Evolutionary conservation across 495 filamentous ascomycete genomes (phyloP), one percentile per base, ranked within the genome.

Genomic region (Penicillium antarcticum): DNA sequence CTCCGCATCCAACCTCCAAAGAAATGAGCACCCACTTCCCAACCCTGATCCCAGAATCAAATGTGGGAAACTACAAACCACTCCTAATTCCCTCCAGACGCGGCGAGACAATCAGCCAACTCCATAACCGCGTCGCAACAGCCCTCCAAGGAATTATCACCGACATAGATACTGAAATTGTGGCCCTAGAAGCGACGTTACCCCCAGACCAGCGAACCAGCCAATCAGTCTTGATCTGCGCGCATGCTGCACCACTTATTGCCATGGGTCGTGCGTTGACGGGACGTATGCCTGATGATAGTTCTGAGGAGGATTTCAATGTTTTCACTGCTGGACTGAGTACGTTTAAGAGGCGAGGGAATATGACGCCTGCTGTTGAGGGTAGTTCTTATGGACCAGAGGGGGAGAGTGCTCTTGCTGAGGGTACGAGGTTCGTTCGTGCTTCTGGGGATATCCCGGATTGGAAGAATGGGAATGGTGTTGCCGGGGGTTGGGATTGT

Each of bases 161-260:
- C 43, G 71, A 81, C 33, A 79, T 87, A 26, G 94, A 98, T 61
- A 55, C 62, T 4, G 77, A 86, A 42, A 71, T 80, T 26, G 44
- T 62, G 2, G 62, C 48, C 0, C 13, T 67, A 1, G 72, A 75
- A 43, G 58, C 65, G 4, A 19, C 52, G 7, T 37, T 60, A 1
- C 42, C 65, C 9, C 35, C 44, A 1, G 57, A 63, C 5, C 48
- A 57, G 37, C 55, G 60, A 4, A 66, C 65, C 1, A 70, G 66
- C 42, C 86, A 82, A 42, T 74, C 89, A 0, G 73, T 97, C 13
- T 55, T 96, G 18, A 79, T 98, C 12, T 95, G 88, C 66, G 85
- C 89, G n/a, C 94, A 98, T 73, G 94, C 92, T 0, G 94, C 94
- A 17, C 79, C 83, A 12, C 75, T 96, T 58, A 95, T 98, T 60